phyloP scores from a whole-genome alignment of 2,329 filamentous ascomycete genomes.

The Pyrenophora teres region DNA sequence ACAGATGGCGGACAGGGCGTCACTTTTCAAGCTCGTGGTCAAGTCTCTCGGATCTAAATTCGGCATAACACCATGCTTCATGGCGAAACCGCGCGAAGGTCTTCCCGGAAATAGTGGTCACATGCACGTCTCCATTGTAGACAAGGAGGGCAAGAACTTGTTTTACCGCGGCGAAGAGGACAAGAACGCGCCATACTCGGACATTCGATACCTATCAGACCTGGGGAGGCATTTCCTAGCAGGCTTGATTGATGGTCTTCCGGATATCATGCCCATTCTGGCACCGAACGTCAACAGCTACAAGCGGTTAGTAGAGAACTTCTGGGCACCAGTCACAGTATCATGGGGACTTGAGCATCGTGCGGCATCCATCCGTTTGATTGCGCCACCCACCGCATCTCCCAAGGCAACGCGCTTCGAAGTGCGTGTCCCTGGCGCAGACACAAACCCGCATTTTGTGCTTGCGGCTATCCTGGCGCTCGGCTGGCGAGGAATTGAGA shows the following conservation, averaged over 20 bases:
- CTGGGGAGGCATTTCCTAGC: slow-evolving; percentile 91
- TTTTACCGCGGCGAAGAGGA: slow-evolving; percentile 76
- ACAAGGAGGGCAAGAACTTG: slow-evolving; percentile 80
- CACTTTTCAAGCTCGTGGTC: slow-evolving; percentile 92
- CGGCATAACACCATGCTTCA: slow-evolving; percentile 95
- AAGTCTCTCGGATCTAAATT: slow-evolving; percentile 86
- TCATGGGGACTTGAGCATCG: slow-evolving; percentile 97
- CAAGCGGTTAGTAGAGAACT: slow-evolving; percentile 97
- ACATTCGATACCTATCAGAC: slow-evolving; percentile 81
- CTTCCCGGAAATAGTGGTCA: slow-evolving; percentile 95
- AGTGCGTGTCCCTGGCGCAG: slow-evolving; percentile 90
- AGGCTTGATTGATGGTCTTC: slow-evolving; percentile 83
- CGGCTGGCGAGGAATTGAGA: slow-evolving; percentile 89
- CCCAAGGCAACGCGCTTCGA: slow-evolving; percentile 89
- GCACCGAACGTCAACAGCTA: slow-evolving; percentile 97
- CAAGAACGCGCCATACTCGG: slow-evolving; percentile 58
- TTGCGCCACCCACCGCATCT: slow-evolving; percentile 84
- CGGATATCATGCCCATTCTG: slow-evolving; percentile 93
- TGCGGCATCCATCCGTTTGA: slow-evolving; percentile 86
- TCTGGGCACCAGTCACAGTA: slow-evolving; percentile 97
- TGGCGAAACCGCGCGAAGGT: slow-evolving; percentile 93
- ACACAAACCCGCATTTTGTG: slow-evolving; percentile 86
- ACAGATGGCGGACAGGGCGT: slow-evolving; percentile 89
- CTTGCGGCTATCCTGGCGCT: slow-evolving; percentile 84
- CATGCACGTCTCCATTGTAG: slow-evolving; percentile 89